phyloP scores from a whole-genome alignment of 352 stramenopile genomes.

The Pythium periplocum region DNA sequence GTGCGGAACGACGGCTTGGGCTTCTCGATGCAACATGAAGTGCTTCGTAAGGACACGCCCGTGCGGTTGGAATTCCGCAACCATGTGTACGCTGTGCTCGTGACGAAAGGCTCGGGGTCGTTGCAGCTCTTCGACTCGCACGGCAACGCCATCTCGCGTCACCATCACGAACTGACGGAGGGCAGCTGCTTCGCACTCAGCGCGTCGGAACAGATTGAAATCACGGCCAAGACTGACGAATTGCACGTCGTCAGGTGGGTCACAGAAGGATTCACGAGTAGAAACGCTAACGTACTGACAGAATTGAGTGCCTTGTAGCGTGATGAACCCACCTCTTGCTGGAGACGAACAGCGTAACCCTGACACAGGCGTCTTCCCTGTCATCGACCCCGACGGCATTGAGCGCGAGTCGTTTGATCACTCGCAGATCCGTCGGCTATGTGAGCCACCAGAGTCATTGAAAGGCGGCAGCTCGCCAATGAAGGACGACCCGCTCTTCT shows the following conservation, averaged over 20 bases:
- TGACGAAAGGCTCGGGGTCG: constrained; percentile 50
- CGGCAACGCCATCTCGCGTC: constrained; percentile 22
- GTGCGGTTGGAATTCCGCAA: constrained; percentile 69
- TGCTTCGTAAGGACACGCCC: constrained; percentile 41
- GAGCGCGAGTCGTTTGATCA: constrained; percentile 53
- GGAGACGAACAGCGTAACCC: constrained; percentile 40
- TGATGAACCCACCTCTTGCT: constrained; percentile 78
- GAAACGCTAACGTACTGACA: no score
- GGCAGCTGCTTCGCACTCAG: constrained; percentile 61
- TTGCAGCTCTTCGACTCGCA: constrained; percentile 50
- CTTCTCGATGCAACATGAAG: constrained; percentile 76
- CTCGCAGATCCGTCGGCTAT: constrained; percentile 43
- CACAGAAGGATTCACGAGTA: no score
- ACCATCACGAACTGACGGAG: constrained; percentile 32
- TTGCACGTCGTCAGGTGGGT: constrained; percentile 57
- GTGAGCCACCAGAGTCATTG: constrained; percentile 66
- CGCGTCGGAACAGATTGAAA: constrained; percentile 42
- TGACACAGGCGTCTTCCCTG: constrained; percentile 57
- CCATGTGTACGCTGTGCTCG: constrained; percentile 67
- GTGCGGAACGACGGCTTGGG: constrained; percentile 64
- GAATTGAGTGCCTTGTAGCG: constrained; percentile 17
- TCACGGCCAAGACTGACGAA: constrained; percentile 54
- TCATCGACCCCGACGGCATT: constrained; percentile 59
- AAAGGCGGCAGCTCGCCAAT: constrained; percentile 71
- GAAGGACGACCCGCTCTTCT: constrained; percentile 80